Evolutionary conservation across 257 asterid species (phyloP).

Genomic region (Nicotiana tabacum): DNA sequence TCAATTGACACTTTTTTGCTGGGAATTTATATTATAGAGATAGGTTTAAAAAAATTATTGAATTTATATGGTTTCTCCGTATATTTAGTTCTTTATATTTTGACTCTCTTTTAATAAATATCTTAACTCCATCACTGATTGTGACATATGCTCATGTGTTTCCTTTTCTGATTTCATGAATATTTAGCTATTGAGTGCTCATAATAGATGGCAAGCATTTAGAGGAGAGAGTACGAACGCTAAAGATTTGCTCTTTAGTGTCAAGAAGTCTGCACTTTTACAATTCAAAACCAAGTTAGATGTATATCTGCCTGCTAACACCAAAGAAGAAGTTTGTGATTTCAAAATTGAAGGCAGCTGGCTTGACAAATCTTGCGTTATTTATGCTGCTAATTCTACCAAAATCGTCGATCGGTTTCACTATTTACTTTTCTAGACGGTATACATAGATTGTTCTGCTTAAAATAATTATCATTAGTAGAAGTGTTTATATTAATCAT

Average conservation of each 20-base stretch:
- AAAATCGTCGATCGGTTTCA: slow-evolving; percentile 24
- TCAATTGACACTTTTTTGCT: too few relatives aligned
- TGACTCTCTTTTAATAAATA: too few relatives aligned
- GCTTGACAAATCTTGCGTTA: slow-evolving; percentile 23
- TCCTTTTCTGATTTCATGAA: neutral
- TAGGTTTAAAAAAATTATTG: too few relatives aligned
- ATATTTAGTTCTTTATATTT: too few relatives aligned
- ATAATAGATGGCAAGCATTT: slow-evolving; percentile 60
- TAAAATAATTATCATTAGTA: neutral
- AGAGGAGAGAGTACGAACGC: slow-evolving; percentile 29
- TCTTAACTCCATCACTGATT: too few relatives aligned
- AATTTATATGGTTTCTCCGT: too few relatives aligned
- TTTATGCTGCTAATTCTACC: slow-evolving; percentile 42
- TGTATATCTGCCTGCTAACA: slow-evolving; percentile 26
- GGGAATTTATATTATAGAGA: too few relatives aligned
- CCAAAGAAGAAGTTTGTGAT: slow-evolving; percentile 27
- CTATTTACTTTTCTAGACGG: neutral
- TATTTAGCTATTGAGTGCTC: slow-evolving; percentile 52
- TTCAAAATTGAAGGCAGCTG: slow-evolving; percentile 36
- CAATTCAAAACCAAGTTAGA: slow-evolving; percentile 32
- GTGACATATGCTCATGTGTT: neutral
- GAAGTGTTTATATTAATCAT: neutral
- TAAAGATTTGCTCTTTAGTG: slow-evolving; percentile 24
- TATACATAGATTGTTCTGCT: neutral
- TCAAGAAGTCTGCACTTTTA: slow-evolving; percentile 26